Evolutionary conservation across 106 monocot genomes (phyloP).

Genomic region (Phalaenopsis equestris): DNA sequence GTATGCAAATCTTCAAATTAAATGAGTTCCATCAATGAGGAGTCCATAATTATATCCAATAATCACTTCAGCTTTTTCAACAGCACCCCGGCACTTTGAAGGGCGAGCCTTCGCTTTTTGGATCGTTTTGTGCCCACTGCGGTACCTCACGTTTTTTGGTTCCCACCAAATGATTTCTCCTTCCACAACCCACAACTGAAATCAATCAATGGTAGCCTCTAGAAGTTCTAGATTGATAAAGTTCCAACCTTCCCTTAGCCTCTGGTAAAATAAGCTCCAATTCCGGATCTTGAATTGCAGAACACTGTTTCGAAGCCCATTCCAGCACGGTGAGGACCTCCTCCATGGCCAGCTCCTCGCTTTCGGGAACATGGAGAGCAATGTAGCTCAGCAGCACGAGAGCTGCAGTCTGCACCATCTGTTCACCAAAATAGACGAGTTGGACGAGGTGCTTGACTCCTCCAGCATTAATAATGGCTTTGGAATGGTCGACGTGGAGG

Average conservation of each 20-base stretch:
- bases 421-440: constrained; percentile 76
- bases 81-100: background rate
- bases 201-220: constrained; percentile 51
- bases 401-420: constrained; percentile 46
- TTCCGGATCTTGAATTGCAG: constrained; percentile 36
- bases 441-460: constrained; percentile 77
- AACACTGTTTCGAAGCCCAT: constrained; percentile 66
- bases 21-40: too few relatives aligned
- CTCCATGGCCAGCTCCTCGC: constrained; percentile 64
- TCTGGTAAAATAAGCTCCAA: constrained; percentile 49
- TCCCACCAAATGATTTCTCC: constrained; percentile 10
- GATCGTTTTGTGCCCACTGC: constrained; percentile 23
- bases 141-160: constrained; percentile 11
- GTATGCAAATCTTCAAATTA: too few relatives aligned
- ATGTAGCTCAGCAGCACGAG: constrained; percentile 63
- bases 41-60: too few relatives aligned
- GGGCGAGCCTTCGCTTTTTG: constrained; percentile 19
- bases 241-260: constrained; percentile 71
- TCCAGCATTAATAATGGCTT: constrained; percentile 66
- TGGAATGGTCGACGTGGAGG: constrained; percentile 63
- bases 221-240: constrained; percentile 71
- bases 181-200: background rate
- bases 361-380: constrained; percentile 66
- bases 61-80: too few relatives aligned
- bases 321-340: constrained; percentile 62